These are phyloP conservation scores for Serendipita sp. DNA, from an alignment of 768 basidiomycete genomes.

Conservation along the genomic window DNA sequence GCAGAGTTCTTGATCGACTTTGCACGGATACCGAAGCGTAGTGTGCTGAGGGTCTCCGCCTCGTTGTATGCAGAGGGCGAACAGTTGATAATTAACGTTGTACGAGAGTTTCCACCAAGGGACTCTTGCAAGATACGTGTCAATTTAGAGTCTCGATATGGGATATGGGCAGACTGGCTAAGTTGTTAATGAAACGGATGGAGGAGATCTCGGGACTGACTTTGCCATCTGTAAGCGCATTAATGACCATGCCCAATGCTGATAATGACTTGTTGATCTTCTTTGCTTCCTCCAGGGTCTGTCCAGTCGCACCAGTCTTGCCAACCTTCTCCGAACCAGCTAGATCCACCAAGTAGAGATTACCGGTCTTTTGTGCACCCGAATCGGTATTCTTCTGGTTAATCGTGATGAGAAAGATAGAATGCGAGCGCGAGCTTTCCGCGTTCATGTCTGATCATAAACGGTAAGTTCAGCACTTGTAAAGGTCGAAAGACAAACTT, in stretches of 20 bases:
- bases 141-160: slow-evolving; percentile 97
- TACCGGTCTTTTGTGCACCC: slow-evolving; percentile 90
- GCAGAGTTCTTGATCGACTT: slow-evolving; percentile 99
- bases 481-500: slow-evolving; percentile 36
- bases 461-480: not conserved
- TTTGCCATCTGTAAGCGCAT: slow-evolving; percentile 91
- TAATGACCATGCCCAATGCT: slow-evolving; percentile 98
- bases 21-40: slow-evolving; percentile 99
- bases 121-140: slow-evolving; percentile 99
- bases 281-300: slow-evolving; percentile 98
- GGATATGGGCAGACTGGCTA: slow-evolving; percentile 79
- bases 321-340: slow-evolving; percentile 99
- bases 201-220: slow-evolving; percentile 26
- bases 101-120: slow-evolving; percentile 84
- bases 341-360: slow-evolving; percentile 92
- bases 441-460: slow-evolving; percentile 83
- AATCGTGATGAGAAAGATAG: slow-evolving; percentile 96
- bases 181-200: slow-evolving; percentile 4
- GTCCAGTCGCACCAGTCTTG: slow-evolving; percentile 97
- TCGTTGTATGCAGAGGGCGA: slow-evolving; percentile 97
- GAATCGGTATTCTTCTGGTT: slow-evolving; percentile 93
- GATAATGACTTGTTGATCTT: slow-evolving; percentile 99
- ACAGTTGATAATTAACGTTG: slow-evolving; percentile 98
- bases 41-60: slow-evolving; percentile 84
- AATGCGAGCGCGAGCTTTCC: slow-evolving; percentile 96